Evolutionary conservation across 2,329 filamentous ascomycete species (phyloP), one percentile per base, ranked within the genome.

Genomic region (Exophiala oligosperma): DNA sequence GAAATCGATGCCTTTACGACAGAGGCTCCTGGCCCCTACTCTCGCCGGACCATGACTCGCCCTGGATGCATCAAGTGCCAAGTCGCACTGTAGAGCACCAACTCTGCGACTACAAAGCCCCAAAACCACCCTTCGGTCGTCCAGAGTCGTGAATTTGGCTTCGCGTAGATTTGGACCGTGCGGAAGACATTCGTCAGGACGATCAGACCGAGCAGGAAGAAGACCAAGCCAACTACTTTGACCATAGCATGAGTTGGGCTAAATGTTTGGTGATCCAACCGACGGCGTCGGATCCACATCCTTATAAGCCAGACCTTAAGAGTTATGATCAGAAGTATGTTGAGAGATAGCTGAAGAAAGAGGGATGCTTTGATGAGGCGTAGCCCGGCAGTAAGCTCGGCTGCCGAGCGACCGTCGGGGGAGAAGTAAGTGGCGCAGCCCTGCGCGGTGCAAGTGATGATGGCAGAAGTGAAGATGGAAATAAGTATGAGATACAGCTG

Each of bases 381-480:
- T 21, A 59, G 59, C 11, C 52, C 57, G 9, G 59, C 49, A 23
- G 6, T 40, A 26, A 64, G n/a, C 11, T 43, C 17, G 4, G 24
- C 29, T n/a, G 35, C 8, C 9, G 12, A 44, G 2, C 46, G 49
- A 28, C n/a, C 2, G 38, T 53, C 47, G 4, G 51, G 55, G 55
- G 49, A 52, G 52, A 58, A 61, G 28, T 61, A 61, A 4, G 52
- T 52, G 14, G 59, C n/a, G 21, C 41, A 44, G 24, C 55, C 59
- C 32, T 58, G 59, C 14, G 54, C 59, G 9, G 52, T 58, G 35
- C 47, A 53, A 12, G 55, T 49, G 55, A 61, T 61, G 48, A 58
- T 32, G 26, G 59, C 59, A 26, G 46, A 40, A 32, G 32, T 56
- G 48, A 58, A 52, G 24, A 28, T 29, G 24, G 46, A 49, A 32